phyloP scores from a whole-genome alignment of 441 rosid genomes.

The Metrosideros polymorpha region DNA sequence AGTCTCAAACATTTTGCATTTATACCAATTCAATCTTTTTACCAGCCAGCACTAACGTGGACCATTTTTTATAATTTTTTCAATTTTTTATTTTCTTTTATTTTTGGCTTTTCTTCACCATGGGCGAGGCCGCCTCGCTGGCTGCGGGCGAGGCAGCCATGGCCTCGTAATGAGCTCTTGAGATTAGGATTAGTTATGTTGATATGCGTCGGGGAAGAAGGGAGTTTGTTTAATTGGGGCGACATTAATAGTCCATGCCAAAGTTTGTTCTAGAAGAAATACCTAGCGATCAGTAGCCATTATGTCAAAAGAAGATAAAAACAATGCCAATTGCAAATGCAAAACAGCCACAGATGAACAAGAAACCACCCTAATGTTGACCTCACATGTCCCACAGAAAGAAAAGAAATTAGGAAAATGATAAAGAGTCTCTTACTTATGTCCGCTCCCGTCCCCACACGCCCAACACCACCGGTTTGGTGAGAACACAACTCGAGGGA shows the following conservation, averaged over 20 bases:
- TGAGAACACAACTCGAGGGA: background rate
- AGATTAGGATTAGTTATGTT: too few species aligned
- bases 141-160: too few species aligned
- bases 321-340: background rate
- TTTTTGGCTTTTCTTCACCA: too few species aligned
- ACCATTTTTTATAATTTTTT: too few species aligned
- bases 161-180: too few species aligned
- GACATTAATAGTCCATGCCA: background rate
- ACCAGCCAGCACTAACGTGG: too few species aligned
- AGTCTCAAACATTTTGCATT: too few species aligned
- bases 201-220: background rate
- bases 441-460: background rate
- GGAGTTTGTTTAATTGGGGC: too few species aligned
- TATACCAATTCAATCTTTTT: too few species aligned
- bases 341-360: background rate
- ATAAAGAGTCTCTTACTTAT: background rate
- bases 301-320: background rate
- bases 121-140: too few species aligned
- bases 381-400: background rate
- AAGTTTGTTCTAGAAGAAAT: background rate
- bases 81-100: too few species aligned
- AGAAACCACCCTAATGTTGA: background rate
- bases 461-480: background rate
- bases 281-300: background rate
- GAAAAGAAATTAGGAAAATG: background rate